Evolutionary conservation across 2,329 filamentous ascomycete species (phyloP), one percentile per base, ranked within the genome.

Genomic region (Clathrospora elynae): DNA sequence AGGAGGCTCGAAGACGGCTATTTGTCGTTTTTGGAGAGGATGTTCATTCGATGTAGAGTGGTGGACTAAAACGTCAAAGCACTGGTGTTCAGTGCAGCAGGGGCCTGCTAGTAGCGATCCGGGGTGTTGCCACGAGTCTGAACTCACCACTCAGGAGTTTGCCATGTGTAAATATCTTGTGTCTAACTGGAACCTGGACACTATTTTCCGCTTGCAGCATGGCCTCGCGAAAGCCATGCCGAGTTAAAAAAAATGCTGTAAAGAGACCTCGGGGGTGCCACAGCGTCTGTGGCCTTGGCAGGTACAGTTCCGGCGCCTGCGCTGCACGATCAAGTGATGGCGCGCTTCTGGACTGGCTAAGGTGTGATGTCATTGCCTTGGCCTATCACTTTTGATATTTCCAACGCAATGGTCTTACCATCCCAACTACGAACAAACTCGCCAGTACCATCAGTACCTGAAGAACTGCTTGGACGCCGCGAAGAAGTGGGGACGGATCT

Each of bases 21-120:
- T 53, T 43, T 38, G 38, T 35, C 34, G 35, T 51, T 37, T 49
- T 49, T 33, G 31, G 29, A 36, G 25, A 31, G 12, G 42, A 44
- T 40, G 46, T 49, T 44, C 38, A 47, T 46, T 46, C 40, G 37
- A 48, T 30, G 50, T 43, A 44, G 42, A 52, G 49, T 30, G 47
- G 30, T 50, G 35, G 44, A 43, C 50, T 49, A 50, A 56, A 60
- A 52, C 54, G 58, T 46, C 52, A 53, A 59, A 53, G 49, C 55
- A 59, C 42, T 39, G 26, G 44, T 37, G 42, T 39, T 36, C 51
- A 42, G 26, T 31, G n/a, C n/a, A 35, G 39, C 51, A 55, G 49
- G 53, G 53, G 42, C 45, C 41, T 30, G 46, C 46, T 35, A 26
- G 37, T 29, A 35, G 46, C 55, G 41, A 46, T 52, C 54, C 42